phyloP scores from a whole-genome alignment of 2,329 filamentous ascomycete genomes.

The Aspergillus niger region DNA sequence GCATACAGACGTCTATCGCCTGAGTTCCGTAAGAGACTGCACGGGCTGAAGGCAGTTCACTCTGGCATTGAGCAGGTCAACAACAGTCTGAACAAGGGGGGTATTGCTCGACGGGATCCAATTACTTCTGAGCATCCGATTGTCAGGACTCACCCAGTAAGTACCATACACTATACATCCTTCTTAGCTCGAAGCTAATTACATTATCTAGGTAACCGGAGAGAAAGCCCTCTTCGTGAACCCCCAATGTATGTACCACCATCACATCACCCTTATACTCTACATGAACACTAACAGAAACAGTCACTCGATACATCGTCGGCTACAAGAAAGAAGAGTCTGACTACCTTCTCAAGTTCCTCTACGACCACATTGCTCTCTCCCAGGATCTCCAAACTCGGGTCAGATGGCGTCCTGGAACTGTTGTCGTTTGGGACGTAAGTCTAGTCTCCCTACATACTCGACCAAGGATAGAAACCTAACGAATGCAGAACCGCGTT shows the following conservation, averaged over 20 bases:
- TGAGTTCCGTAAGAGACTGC: slow-evolving; percentile 74
- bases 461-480: not conserved
- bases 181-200: not conserved
- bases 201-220: slow-evolving; percentile 57
- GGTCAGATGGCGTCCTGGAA: slow-evolving; percentile 76
- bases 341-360: slow-evolving; percentile 73
- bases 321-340: slow-evolving; percentile 86
- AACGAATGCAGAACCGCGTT: slow-evolving; percentile 61
- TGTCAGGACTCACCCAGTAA: slow-evolving; percentile 73
- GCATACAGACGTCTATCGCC: slow-evolving; percentile 81
- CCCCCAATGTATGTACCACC: slow-evolving; percentile 66
- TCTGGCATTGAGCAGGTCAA: slow-evolving; percentile 80
- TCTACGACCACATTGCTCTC: slow-evolving; percentile 73
- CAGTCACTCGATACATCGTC: slow-evolving; percentile 77
- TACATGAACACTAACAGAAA: not conserved
- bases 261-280: not conserved
- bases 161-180: not conserved
- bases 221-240: slow-evolving; percentile 85
- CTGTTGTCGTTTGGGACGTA: slow-evolving; percentile 80
- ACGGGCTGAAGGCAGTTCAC: slow-evolving; percentile 78
- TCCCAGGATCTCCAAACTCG: slow-evolving; percentile 73
- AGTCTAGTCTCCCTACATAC: slow-evolving; percentile 23
- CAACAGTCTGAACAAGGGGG: slow-evolving; percentile 65
- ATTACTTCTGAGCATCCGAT: slow-evolving; percentile 75
- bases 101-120: slow-evolving; percentile 74